Conservation (phyloP, 805 yeast species). For the Tetrapisispora taiwanensis region DNA sequence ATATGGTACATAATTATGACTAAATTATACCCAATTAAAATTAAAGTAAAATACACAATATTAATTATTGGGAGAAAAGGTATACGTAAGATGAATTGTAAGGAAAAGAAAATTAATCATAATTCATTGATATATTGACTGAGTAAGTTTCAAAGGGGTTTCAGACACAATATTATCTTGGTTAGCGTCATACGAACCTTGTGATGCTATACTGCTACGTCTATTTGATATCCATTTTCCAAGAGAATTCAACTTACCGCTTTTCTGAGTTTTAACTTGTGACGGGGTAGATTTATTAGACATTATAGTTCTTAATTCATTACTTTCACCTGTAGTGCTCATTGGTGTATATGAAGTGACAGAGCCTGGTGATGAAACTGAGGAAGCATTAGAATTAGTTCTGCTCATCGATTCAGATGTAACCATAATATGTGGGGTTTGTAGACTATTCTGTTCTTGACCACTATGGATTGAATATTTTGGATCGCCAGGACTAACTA, state of each 20-base stretch:
- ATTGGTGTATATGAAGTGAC: background rate
- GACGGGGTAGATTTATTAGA: background rate
- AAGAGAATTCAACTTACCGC: conserved; percentile 1
- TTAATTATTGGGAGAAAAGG: background rate
- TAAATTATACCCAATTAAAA: no score
- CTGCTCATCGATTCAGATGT: background rate
- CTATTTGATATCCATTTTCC: conserved; percentile 1
- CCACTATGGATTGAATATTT: background rate
- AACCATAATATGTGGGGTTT: background rate
- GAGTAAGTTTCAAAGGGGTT: conserved; percentile 17
- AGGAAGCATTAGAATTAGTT: background rate
- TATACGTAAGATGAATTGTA: no score
- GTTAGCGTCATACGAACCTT: background rate
- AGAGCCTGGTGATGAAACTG: background rate
- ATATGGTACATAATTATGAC: background rate
- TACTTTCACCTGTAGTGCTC: background rate
- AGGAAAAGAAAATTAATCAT: no score
- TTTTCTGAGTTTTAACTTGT: background rate
- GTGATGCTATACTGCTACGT: background rate
- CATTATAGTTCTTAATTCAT: background rate
- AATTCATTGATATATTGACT: conserved; percentile 34
- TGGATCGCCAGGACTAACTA: background rate
- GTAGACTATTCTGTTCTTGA: background rate
- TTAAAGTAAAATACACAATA: background rate
- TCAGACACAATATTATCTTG: background rate